Percentiles rank a stretch among this genome's conserved stretches.
phyloP scores from a whole-genome alignment of 78 protist genomes.

The Polysphondylium violaceum region DNA sequence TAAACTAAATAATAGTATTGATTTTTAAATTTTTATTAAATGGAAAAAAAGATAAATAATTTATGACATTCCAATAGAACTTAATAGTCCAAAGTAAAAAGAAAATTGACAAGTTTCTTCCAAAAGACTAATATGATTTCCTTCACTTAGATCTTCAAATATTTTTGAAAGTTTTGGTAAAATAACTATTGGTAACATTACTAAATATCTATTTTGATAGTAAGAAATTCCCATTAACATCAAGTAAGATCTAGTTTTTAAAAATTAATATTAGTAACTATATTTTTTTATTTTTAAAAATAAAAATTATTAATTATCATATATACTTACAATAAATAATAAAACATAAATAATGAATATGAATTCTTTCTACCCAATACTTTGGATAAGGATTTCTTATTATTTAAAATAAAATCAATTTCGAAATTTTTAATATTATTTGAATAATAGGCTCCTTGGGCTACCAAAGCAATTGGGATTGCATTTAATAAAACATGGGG shows the following conservation, averaged over 20 bases:
- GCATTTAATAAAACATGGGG: background rate
- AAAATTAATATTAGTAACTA: background rate
- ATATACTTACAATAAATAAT: constrained; percentile 4
- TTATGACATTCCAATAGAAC: constrained; percentile 12
- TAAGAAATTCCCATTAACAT: constrained; percentile 6
- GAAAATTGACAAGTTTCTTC: constrained; percentile 11
- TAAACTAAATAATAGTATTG: background rate
- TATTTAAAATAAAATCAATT: background rate
- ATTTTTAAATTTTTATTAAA: too few relatives aligned
- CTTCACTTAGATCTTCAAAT: background rate
- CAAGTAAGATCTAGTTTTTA: background rate
- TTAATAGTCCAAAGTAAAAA: constrained; percentile 1
- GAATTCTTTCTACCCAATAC: constrained; percentile 6
- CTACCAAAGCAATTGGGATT: background rate
- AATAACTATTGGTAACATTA: constrained; percentile 9
- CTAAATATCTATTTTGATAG: background rate
- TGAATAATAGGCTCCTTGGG: background rate
- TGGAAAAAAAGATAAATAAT: too few relatives aligned
- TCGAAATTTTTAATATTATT: background rate
- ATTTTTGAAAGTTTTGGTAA: constrained; percentile 4
- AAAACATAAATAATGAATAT: constrained; percentile 9
- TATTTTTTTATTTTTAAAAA: background rate
- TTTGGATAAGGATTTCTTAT: background rate
- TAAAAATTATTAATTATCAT: background rate
- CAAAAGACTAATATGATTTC: background rate